Conservation (phyloP, 2,329 filamentous ascomycete species). For the Penicillium verrucosum region DNA sequence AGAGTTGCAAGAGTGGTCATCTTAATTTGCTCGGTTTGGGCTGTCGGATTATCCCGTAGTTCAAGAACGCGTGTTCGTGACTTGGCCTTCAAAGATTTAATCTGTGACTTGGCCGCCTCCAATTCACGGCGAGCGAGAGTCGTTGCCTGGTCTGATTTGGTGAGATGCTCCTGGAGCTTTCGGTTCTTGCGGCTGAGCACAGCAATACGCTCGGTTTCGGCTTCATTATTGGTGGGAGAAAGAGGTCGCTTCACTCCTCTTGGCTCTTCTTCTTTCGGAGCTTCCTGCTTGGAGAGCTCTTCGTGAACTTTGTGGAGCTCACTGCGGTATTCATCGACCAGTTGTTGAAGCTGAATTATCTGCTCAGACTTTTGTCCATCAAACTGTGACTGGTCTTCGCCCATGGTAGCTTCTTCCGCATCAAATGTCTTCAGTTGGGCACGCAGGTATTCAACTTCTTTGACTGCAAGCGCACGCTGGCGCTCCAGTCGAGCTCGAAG, state of each 20-base stretch:
- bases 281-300: slow-evolving; percentile 68
- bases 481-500: slow-evolving; percentile 73
- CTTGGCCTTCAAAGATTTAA: slow-evolving; percentile 63
- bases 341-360: slow-evolving; percentile 75
- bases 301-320: slow-evolving; percentile 73
- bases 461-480: slow-evolving; percentile 78
- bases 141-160: slow-evolving; percentile 65
- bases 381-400: slow-evolving; percentile 64
- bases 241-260: slow-evolving; percentile 63
- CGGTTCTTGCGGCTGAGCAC: slow-evolving; percentile 85
- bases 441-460: slow-evolving; percentile 90
- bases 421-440: slow-evolving; percentile 89
- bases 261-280: slow-evolving; percentile 36
- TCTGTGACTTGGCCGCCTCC: slow-evolving; percentile 67
- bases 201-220: slow-evolving; percentile 68
- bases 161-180: slow-evolving; percentile 74
- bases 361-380: slow-evolving; percentile 72
- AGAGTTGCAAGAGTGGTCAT: slow-evolving; percentile 72
- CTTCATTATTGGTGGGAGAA: slow-evolving; percentile 53
- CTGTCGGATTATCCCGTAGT: slow-evolving; percentile 86
- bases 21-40: slow-evolving; percentile 81
- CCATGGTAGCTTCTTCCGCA: slow-evolving; percentile 80
- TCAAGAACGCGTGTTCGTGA: slow-evolving; percentile 79
- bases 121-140: slow-evolving; percentile 73
- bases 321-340: slow-evolving; percentile 79